phyloP scores from a whole-genome alignment of 208 protist genomes.

The Tritrichomonas musculus region DNA sequence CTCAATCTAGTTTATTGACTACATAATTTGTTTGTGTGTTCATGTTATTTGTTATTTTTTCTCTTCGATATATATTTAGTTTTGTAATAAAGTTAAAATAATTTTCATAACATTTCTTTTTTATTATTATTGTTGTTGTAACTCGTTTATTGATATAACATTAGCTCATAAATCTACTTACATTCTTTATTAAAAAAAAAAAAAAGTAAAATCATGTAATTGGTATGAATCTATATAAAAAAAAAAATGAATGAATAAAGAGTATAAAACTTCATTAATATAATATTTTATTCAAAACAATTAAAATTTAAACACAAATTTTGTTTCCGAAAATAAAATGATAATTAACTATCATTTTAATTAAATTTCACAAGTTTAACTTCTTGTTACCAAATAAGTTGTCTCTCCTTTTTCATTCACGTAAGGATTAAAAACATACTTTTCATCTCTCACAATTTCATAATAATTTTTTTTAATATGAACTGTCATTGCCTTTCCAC shows the following conservation, averaged over 20 bases:
- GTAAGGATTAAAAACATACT: too few species aligned
- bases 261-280: too few species aligned
- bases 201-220: not conserved
- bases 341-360: too few species aligned
- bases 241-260: too few species aligned
- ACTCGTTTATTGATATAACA: not conserved
- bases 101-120: not conserved
- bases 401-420: too few species aligned
- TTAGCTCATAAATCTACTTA: not conserved
- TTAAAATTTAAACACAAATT: too few species aligned
- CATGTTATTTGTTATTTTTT: not conserved
- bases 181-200: not conserved
- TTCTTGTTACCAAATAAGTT: too few species aligned
- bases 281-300: too few species aligned
- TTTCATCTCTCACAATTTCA: not conserved
- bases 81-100: not conserved
- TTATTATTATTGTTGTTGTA: not conserved
- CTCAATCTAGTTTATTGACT: too few species aligned
- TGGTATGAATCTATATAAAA: not conserved
- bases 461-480: conserved; percentile 8
- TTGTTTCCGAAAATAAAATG: too few species aligned
- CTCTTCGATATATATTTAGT: not conserved
- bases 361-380: too few species aligned
- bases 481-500: not conserved
- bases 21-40: not conserved